These are phyloP conservation scores for Diaporthe sp. DNA, from an alignment of 2,329 filamentous ascomycete species.

Conservation along the genomic window DNA sequence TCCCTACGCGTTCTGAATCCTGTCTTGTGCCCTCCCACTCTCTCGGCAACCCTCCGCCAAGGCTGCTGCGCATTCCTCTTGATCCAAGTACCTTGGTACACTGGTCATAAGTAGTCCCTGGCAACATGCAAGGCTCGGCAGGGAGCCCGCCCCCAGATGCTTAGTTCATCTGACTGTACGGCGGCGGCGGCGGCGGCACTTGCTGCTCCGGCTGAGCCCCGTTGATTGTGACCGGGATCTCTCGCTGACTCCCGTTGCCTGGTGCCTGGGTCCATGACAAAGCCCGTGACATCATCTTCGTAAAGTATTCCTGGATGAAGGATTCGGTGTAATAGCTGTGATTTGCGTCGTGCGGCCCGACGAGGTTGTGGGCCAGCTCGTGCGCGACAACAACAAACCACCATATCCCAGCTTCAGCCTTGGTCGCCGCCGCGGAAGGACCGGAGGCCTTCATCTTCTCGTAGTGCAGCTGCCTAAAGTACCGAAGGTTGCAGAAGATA, in stretches of 20 bases:
- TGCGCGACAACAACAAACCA: conserved; percentile 98
- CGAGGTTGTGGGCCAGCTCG: conserved; percentile 95
- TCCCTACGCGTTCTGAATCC: conserved; percentile 8
- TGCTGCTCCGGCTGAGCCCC: conserved; percentile 32
- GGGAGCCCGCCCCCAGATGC: not conserved
- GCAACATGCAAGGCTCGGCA: not conserved
- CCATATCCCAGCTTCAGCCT: conserved; percentile 80
- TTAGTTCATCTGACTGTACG: conserved; percentile 38
- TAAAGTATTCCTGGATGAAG: conserved; percentile 83
- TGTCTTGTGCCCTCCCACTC: conserved; percentile 8
- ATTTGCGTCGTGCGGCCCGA: conserved; percentile 80
- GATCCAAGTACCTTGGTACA: not conserved
- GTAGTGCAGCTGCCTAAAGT: conserved; percentile 85
- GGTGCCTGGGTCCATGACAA: conserved; percentile 50
- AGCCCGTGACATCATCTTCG: conserved; percentile 73
- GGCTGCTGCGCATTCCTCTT: not conserved
- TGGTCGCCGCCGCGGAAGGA: conserved; percentile 49
- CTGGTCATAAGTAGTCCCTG: not conserved
- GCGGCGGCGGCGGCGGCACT: conserved; percentile 37
- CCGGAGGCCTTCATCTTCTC: conserved; percentile 54
- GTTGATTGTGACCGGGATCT: conserved; percentile 15
- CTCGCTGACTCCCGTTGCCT: not conserved
- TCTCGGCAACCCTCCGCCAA: conserved; percentile 12
- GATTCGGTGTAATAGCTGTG: conserved; percentile 90
- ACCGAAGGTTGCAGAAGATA: conserved; percentile 94